Evolutionary conservation across 768 basidiomycete genomes (phyloP), one percentile per base, ranked within the genome.

Genomic region (Hericium rajendrae): DNA sequence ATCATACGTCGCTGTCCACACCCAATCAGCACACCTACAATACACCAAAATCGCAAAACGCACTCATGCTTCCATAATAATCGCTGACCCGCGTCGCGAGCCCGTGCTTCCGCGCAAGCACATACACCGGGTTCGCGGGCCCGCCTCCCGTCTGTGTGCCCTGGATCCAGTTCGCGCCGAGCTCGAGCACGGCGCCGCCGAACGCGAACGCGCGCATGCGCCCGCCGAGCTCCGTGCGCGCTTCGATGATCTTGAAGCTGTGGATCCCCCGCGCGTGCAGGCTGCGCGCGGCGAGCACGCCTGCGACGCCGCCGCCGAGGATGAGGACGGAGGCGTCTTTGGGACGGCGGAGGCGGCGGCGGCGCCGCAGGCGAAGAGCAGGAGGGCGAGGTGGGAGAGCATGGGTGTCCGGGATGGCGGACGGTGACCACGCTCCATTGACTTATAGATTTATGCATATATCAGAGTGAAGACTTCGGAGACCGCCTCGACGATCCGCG

Each of bases 271-370:
- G 69, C 50, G 76, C 68, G 49, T 83, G 74, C 8, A 85, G 71
- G 0, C 82, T 79, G 28, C 79, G 77, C 12, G 86, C 85, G 10
- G 84, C 83, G 38, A 82, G 82, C 18, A 86, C 70, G 10, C 85
- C 85, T 4, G 85, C 70, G 41, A 86, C 77, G 9, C 85, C 85
- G 37, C 82, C 84, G 4, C 85, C 85, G 24, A 86, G 74, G 53
- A 86, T 80, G 41, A 86, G 75, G 13, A 84, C 77, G 8, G 65
- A 72, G 12, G 66, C 64, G 50, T 67, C 63, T 51, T 59, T 66
- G 40, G 28, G 22, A 2, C 22, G 22, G 22, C 22, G 2, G 22
- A 22, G 22, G 22, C 8, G 68, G 18, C 68, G n/a, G 37, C 28
- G 28, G 28, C 28, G 28, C 2, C 28, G 28, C 28, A 5, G 2